A percentile compares a stretch with the other conserved stretches of the same genome.
These are phyloP conservation scores for Hypoxylon lenormandii DNA, from an alignment of 495 filamentous ascomycete species.

Conservation along the genomic window DNA sequence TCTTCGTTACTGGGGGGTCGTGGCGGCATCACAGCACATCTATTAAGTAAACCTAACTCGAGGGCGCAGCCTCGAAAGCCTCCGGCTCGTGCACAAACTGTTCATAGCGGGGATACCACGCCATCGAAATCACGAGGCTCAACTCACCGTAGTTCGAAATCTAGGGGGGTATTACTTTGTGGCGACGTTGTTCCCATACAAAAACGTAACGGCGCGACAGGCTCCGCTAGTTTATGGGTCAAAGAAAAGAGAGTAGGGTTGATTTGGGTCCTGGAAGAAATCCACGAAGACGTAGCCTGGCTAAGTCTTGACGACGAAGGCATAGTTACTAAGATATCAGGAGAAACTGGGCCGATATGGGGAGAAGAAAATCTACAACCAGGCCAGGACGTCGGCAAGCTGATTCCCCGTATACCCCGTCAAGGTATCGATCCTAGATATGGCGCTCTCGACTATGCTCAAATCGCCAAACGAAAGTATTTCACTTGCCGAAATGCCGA, in stretches of 20 bases:
- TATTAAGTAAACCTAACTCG: slow-evolving; percentile 89
- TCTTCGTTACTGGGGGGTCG: slow-evolving; percentile 70
- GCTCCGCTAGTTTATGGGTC: slow-evolving; percentile 95
- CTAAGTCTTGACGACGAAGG: slow-evolving; percentile 79
- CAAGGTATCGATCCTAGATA: slow-evolving; percentile 71
- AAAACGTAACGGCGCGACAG: slow-evolving; percentile 90
- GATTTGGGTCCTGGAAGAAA: slow-evolving; percentile 98
- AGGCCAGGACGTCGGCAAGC: slow-evolving; percentile 76
- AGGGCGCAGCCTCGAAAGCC: slow-evolving; percentile 63
- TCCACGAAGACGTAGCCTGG: slow-evolving; percentile 88
- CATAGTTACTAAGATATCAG: slow-evolving; percentile 72
- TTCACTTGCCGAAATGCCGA: slow-evolving; percentile 83
- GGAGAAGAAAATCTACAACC: slow-evolving; percentile 72
- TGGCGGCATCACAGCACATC: slow-evolving; percentile 83
- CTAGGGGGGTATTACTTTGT: slow-evolving; percentile 90
- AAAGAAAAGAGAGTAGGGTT: slow-evolving; percentile 94
- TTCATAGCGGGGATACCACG: slow-evolving; percentile 78
- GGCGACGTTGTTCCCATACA: slow-evolving; percentile 97
- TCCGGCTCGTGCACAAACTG: slow-evolving; percentile 71
- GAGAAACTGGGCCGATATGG: slow-evolving; percentile 81
- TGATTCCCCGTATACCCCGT: slow-evolving; percentile 85
- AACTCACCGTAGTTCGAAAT: slow-evolving; percentile 75
- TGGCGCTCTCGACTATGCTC: slow-evolving; percentile 76
- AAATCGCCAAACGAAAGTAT: slow-evolving; percentile 75
- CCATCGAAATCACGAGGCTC: slow-evolving; percentile 62